Base-by-base conservation (phyloP, 192 early-diverging fungal genomes). In the Podila epigama region DNA sequence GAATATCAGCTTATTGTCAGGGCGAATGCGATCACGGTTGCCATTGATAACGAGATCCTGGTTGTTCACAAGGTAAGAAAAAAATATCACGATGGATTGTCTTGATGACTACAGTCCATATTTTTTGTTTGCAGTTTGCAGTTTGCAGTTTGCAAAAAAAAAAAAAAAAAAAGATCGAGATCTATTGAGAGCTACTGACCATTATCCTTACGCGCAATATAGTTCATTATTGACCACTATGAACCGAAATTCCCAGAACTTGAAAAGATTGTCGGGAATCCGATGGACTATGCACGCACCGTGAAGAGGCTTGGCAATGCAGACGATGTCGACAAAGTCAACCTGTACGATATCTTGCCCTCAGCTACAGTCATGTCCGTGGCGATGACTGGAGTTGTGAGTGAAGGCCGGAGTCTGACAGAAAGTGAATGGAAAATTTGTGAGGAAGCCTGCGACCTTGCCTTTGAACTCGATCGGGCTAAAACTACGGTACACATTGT, bases 211-310 rank as follows among this genome's bases (percentile, higher is more conserved):
- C n/a, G n/a, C n/a, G n/a, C n/a, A n/a, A n/a, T n/a, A 20, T 72
- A 94, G 91, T 96, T 89, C 72, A 90, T 97, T 53, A 58, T 89
- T n/a, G 96, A 99, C 79, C 92, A 94, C 58, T 99, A 97, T 80
- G 91, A 89, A 32, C 70, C 85, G 48, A 88, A 90, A 34, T 98
- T 99, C 66, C 95, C 96, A 0, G 97, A 97, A 71, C 85, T 99
- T 7, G 95, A 96, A 80, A 87, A 89, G 15, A 83, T 99, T n/a
- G 89, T 99, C 9, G 89, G 85, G 3, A 92, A 92, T 60, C 90
- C 97, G 1, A 69, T 94, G 8, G 96, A 96, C 62, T 99, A 97
- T 84, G 92, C 94, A 20, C 84, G 91, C 10, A 89, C 93, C 0
- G 94, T 98, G 12, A 91, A 87, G 69, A 79, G 86, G 4, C 96